Conservation (phyloP, 2,329 filamentous ascomycete species). For the Exserohilum turcica region DNA sequence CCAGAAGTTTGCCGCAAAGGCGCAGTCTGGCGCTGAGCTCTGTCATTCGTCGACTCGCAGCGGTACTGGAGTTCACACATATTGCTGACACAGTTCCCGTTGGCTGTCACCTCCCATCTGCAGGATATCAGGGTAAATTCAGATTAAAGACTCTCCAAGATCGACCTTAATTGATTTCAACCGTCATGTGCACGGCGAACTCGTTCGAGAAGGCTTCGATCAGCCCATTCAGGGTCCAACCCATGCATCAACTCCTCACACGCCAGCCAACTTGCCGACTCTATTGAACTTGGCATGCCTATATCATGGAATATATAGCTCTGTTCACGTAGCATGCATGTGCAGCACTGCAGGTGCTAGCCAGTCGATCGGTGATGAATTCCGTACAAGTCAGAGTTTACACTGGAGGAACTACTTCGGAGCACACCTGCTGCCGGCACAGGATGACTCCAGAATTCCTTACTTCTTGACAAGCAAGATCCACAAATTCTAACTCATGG, state of each 20-base stretch:
- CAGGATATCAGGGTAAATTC: conserved; percentile 30
- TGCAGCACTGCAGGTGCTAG: conserved; percentile 5
- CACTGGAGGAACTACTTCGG: not conserved
- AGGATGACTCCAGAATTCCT: too few relatives aligned
- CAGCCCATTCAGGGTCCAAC: conserved; percentile 19
- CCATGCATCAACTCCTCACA: conserved; percentile 19
- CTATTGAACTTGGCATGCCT: conserved; percentile 8
- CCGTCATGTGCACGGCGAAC: conserved; percentile 27
- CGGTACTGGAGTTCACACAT: conserved; percentile 16
- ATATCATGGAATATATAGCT: conserved; percentile 7
- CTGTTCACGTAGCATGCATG: conserved; percentile 3
- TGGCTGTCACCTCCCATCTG: conserved; percentile 16
- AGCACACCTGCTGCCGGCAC: too few relatives aligned
- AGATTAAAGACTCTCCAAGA: conserved; percentile 28
- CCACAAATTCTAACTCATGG: too few relatives aligned
- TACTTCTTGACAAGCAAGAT: not conserved
- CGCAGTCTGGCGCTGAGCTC: conserved; percentile 1
- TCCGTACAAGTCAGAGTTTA: not conserved
- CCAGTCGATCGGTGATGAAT: not conserved
- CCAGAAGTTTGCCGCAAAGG: conserved; percentile 29
- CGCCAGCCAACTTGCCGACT: conserved; percentile 4
- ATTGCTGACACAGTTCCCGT: conserved; percentile 9
- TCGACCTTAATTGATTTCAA: conserved; percentile 27
- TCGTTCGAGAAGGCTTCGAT: conserved; percentile 30
- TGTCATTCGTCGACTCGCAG: conserved; percentile 7